Percentiles rank a stretch among this genome's conserved stretches.
Conservation (phyloP, 805 yeast species). For the Yarrowia sp. region DNA sequence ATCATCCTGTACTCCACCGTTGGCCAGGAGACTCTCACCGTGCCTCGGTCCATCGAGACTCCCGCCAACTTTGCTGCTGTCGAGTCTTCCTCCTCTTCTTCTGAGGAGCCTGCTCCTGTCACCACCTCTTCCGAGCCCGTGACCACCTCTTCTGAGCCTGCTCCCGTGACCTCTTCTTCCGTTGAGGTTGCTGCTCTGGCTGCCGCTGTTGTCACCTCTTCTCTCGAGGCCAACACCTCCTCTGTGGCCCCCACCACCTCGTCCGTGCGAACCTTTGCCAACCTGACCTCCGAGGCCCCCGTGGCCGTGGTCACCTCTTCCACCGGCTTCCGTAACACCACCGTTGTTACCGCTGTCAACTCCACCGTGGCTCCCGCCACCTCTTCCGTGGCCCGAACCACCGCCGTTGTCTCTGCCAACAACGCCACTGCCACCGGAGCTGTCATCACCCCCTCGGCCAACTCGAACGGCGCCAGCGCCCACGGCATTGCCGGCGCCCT, state of each 20-base stretch:
- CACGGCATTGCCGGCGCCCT: slow-evolving; percentile 28
- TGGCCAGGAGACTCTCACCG: slow-evolving; percentile 21
- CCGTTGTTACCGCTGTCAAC: background rate
- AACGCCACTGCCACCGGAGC: background rate
- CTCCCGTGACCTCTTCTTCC: background rate
- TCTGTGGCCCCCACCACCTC: slow-evolving; percentile 5
- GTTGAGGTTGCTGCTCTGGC: background rate
- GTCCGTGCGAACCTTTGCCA: background rate
- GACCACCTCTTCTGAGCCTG: background rate
- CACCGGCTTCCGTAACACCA: slow-evolving; percentile 20
- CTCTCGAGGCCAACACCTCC: background rate
- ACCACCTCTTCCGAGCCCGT: background rate
- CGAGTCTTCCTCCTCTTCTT: background rate
- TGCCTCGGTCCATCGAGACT: slow-evolving; percentile 6
- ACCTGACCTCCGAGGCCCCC: slow-evolving; percentile 12
- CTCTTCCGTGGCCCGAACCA: background rate
- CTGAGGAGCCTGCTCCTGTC: background rate
- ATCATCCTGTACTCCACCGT: background rate
- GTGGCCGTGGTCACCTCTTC: background rate
- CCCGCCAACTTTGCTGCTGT: slow-evolving; percentile 3
- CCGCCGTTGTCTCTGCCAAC: background rate
- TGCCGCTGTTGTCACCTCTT: background rate
- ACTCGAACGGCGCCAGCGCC: slow-evolving; percentile 26
- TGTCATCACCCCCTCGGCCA: background rate
- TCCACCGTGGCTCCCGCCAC: background rate